phyloP scores from a whole-genome alignment of 2,329 filamentous ascomycete genomes.

The Epichloe brachyelytri region DNA sequence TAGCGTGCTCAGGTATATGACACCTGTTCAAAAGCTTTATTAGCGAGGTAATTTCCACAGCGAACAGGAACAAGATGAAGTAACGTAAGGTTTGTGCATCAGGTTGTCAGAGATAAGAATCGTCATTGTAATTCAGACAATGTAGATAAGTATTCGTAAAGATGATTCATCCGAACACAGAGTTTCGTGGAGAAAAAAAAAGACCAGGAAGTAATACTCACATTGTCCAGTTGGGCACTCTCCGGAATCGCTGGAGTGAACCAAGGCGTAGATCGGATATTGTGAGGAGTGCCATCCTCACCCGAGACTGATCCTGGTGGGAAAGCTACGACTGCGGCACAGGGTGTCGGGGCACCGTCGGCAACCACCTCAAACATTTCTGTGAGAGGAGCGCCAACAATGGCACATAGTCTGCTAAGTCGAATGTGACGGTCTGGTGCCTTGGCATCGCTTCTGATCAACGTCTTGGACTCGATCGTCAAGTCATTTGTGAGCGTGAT shows the following conservation, averaged over 20 bases:
- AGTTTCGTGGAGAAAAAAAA: conserved; percentile 8
- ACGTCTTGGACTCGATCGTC: conserved; percentile 37
- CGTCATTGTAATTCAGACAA: conserved; percentile 94
- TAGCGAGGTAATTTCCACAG: conserved; percentile 15
- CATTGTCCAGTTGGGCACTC: conserved; percentile 83
- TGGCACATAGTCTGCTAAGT: conserved; percentile 49
- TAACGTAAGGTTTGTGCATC: conserved; percentile 37
- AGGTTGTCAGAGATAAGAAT: conserved; percentile 79
- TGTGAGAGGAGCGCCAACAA: conserved; percentile 54
- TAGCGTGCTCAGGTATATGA: conserved; percentile 25
- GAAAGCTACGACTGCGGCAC: conserved; percentile 58
- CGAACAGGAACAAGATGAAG: conserved; percentile 2
- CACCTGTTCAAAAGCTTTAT: conserved; percentile 16
- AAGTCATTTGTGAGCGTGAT: conserved; percentile 45
- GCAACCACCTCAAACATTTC: conserved; percentile 56
- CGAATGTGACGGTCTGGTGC: conserved; percentile 15
- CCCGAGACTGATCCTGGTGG: conserved; percentile 36
- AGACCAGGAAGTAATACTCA: conserved; percentile 43
- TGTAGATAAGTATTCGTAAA: conserved; percentile 98
- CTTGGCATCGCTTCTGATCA: conserved; percentile 34
- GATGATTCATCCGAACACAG: conserved; percentile 68
- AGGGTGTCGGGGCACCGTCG: conserved; percentile 65
- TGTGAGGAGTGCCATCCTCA: conserved; percentile 21
- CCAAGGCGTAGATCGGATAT: conserved; percentile 44
- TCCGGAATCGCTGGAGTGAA: conserved; percentile 82